These are phyloP conservation scores for Tuber magnatum DNA, from an alignment of 495 filamentous ascomycete species.

Conservation along the genomic window DNA sequence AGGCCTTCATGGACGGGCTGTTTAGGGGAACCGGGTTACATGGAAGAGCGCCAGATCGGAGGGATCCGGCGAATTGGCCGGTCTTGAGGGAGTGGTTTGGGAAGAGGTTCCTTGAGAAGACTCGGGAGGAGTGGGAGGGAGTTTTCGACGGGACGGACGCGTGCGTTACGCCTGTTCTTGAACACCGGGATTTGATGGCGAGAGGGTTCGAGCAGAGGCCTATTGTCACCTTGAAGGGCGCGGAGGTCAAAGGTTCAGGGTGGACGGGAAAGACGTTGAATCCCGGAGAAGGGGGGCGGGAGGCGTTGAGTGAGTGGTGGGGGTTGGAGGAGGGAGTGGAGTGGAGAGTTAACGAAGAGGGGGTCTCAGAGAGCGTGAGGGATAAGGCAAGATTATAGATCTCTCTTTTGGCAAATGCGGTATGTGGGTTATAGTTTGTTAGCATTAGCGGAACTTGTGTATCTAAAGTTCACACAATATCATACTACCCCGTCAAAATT, in stretches of 20 bases:
- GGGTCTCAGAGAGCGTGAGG: constrained; percentile 46
- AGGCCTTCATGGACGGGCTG: constrained; percentile 57
- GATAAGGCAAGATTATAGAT: constrained; percentile 49
- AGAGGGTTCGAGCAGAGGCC: constrained; percentile 61
- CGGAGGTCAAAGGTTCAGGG: constrained; percentile 55
- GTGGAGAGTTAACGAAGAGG: constrained; percentile 58
- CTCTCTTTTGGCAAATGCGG: neutral
- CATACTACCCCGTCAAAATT: neutral
- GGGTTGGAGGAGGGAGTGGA: constrained; percentile 67
- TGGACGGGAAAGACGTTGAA: constrained; percentile 56
- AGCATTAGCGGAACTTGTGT: neutral
- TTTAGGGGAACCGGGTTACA: constrained; percentile 43
- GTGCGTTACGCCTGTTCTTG: constrained; percentile 80
- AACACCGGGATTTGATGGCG: constrained; percentile 62
- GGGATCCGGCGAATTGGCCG: constrained; percentile 59
- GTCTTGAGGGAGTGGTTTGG: constrained; percentile 56
- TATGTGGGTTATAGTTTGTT: neutral
- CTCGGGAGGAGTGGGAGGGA: constrained; percentile 71
- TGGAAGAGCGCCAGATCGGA: constrained; percentile 50
- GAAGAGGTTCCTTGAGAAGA: constrained; percentile 61
- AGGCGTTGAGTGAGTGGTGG: constrained; percentile 64
- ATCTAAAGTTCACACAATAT: neutral
- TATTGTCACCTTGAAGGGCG: constrained; percentile 58
- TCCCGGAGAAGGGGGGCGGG: constrained; percentile 64
- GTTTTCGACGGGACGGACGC: constrained; percentile 86